Evolutionary conservation across 2,329 filamentous ascomycete species (phyloP).

Genomic region (Rhinocladiella mackenziei): DNA sequence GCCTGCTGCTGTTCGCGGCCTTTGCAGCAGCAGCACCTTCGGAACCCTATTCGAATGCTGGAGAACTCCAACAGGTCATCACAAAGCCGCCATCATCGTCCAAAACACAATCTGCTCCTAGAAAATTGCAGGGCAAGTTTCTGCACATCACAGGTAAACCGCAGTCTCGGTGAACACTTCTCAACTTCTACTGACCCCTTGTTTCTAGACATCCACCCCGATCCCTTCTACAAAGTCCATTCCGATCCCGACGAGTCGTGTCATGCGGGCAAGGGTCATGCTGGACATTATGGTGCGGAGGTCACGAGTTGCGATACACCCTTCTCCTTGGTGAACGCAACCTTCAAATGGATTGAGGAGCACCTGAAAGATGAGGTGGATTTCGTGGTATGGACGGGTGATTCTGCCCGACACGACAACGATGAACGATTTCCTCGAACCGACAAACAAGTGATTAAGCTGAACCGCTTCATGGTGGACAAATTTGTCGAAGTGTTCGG

Average conservation of each 20-base stretch:
- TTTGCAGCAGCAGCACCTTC: slow-evolving; percentile 22
- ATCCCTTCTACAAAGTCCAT: slow-evolving; percentile 78
- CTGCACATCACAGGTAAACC: slow-evolving; percentile 88
- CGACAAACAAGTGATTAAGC: slow-evolving; percentile 67
- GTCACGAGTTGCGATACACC: slow-evolving; percentile 87
- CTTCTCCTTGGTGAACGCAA: slow-evolving; percentile 73
- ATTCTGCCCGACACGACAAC: slow-evolving; percentile 84
- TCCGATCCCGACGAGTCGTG: slow-evolving; percentile 66
- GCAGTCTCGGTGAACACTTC: background rate
- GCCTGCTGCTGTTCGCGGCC: slow-evolving; percentile 26
- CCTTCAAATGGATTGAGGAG: slow-evolving; percentile 79
- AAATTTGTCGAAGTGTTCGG: slow-evolving; percentile 74
- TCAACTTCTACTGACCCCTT: slow-evolving; percentile 20
- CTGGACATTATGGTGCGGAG: slow-evolving; percentile 79
- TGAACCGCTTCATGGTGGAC: slow-evolving; percentile 71
- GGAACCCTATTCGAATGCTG: slow-evolving; percentile 4
- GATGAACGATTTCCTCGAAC: slow-evolving; percentile 76
- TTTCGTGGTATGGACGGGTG: slow-evolving; percentile 90
- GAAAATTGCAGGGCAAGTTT: slow-evolving; percentile 66
- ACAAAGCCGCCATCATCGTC: slow-evolving; percentile 3
- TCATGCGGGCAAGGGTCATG: slow-evolving; percentile 63
- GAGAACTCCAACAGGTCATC: slow-evolving; percentile 9
- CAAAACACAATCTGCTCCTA: slow-evolving; percentile 9
- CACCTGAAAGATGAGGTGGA: slow-evolving; percentile 76
- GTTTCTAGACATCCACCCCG: slow-evolving; percentile 78